Evolutionary conservation across 495 filamentous ascomycete species (phyloP), one percentile per base, ranked within the genome.

Genomic region (Xylaria cubensis): DNA sequence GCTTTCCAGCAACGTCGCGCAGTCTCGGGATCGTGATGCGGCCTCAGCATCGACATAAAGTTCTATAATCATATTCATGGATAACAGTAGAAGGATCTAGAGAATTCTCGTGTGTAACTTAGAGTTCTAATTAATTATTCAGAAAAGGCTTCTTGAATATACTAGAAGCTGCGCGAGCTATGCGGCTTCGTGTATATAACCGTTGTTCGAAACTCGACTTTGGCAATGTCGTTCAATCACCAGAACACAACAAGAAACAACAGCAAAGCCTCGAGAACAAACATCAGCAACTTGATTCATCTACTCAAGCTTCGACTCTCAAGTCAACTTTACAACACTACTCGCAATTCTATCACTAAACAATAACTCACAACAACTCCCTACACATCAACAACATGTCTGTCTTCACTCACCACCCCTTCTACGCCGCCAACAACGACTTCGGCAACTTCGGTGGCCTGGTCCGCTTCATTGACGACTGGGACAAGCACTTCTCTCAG

Each of bases 381-480:
- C 26, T 17, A 64, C 36, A 58, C 26, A 64, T 9, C 58, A 64
- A 53, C 80, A 88, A 80, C 74, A 93, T 94, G 92, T 85, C 91
- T 75, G 85, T 92, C 83, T 89, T 91, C 80, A 83, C 89, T 73
- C 85, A 85, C 76, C 59, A 71, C 69, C 78, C 81, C 72, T 83
- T 87, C 78, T 82, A 82, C 80, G 76, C 81, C 55, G 79, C 85
- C 61, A 76, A 80, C 64, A 69, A 73, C 56, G 65, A 69, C 56
- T 55, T 62, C 17, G 64, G 71, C 73, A 83, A 89, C 81, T 89
- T 92, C 82, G 76, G 83, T 34, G 89, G 90, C 36, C 87, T 95
- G 75, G 92, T 95, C 86, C 89, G 88, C 58, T 83, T 96, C 19
- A 86, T 97, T 51, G 90, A 94, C 76, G 92, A 93, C 82, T 92